A percentile compares a stretch with the other conserved stretches of the same genome.
These are phyloP conservation scores for Haplosporangium gracile DNA, from an alignment of 192 early-diverging fungal species.

Conservation along the genomic window DNA sequence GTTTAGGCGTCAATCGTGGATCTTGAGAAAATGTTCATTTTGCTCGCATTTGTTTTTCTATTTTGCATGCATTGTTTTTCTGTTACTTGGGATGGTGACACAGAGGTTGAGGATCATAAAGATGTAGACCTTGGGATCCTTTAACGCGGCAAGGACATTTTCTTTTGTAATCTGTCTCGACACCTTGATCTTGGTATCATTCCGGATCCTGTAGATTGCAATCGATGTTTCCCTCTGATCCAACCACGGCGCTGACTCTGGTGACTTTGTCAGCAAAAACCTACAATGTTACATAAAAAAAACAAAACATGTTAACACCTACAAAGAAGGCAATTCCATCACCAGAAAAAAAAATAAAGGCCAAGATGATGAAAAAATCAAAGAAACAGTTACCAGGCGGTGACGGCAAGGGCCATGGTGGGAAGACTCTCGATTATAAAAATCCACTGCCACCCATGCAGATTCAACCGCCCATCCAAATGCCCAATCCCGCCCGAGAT, in stretches of 20 bases:
- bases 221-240: conserved; percentile 40
- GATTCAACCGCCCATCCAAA: conserved; percentile 59
- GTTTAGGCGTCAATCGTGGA: not conserved
- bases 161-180: conserved; percentile 22
- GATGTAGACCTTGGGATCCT: conserved; percentile 36
- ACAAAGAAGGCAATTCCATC: not conserved
- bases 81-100: conserved; percentile 18
- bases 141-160: conserved; percentile 28
- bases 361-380: not conserved
- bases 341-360: not conserved
- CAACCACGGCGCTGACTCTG: conserved; percentile 40
- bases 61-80: not conserved
- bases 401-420: conserved; percentile 13
- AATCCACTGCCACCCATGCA: conserved; percentile 68
- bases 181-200: conserved; percentile 51
- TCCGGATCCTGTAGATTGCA: conserved; percentile 43
- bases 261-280: conserved; percentile 38
- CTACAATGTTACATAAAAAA: not conserved
- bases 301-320: not conserved
- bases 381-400: conserved; percentile 10
- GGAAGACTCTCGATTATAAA: conserved; percentile 42
- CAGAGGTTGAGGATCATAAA: conserved; percentile 44
- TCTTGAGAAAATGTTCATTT: too few relatives aligned
- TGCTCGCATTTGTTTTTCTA: not conserved
- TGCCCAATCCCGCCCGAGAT: conserved; percentile 68